Evolutionary conservation across 495 filamentous ascomycete genomes (phyloP), one percentile per base, ranked within the genome.

Genomic region (Parathielavia hyrcaniae): DNA sequence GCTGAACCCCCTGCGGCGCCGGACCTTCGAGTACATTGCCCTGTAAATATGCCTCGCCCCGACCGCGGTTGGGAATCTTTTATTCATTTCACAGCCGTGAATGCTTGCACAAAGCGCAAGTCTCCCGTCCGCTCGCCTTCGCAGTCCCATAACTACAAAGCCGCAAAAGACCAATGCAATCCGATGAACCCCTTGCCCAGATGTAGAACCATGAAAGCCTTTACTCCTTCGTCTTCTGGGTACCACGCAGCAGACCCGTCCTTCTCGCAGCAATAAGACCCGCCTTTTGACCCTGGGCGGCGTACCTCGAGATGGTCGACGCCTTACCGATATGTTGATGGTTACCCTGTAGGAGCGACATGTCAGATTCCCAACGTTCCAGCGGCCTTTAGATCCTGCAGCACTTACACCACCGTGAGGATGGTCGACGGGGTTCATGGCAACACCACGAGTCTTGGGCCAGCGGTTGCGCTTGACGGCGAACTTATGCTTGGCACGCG

Each of bases 381-480:
- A 43, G 22, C 14, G 40, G 3, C 34, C 19, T 16, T 30, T 35
- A 39, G 23, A 16, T n/a, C 14, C 30, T 26, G 5, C 35, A 40
- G 43, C 48, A 74, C 72, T 73, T 76, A 79, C 76, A 78, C 79
- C 79, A 88, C 93, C 93, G 89, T 98, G 93, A 81, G 93, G 93
- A 87, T 97, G 93, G 81, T 98, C 93, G 67, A 98, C 93, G 64
- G 93, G 93, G 81, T 99, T 99, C 93, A 99, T 99, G 76, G 93
- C 93, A 83, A 99, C 93, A 95, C 93, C 93, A 90, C 93, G 91
- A 84, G 93, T 99, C 88, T 95, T 97, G 76, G 95, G 93, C 93
- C 95, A 97, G 70, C 83, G 89, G 89, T 97, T 97, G 73, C 95
- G 88, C 90, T 99, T 99, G 80, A 95, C 93, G 64, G 89, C 90